Evolutionary conservation across 805 yeast genomes (phyloP).

Genomic region (Pichia manshurica): DNA sequence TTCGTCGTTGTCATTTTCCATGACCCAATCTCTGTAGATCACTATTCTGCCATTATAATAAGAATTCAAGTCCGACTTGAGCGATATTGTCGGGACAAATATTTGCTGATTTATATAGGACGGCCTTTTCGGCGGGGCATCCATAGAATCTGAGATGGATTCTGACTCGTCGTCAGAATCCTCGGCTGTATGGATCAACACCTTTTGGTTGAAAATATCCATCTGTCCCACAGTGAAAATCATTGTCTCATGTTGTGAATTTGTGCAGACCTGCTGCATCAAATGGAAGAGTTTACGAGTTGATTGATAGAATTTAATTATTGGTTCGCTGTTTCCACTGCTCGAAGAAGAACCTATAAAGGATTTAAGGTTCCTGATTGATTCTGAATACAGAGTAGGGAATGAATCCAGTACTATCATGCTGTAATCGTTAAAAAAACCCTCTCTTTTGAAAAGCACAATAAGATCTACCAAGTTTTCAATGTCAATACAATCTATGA

Average conservation of each 20-base stretch:
- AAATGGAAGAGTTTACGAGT: constrained; percentile 18
- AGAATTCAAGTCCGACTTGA: constrained; percentile 25
- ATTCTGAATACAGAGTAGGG: constrained; percentile 20
- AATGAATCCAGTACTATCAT: constrained; percentile 27
- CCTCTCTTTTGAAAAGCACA: constrained; percentile 16
- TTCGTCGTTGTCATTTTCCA: constrained; percentile 3
- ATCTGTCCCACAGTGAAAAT: constrained; percentile 28
- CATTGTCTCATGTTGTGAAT: constrained; percentile 10
- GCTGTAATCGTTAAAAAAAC: constrained; percentile 17
- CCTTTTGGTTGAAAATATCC: constrained; percentile 24
- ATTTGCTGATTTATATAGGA: constrained; percentile 24
- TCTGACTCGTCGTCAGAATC: background rate
- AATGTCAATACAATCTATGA: constrained; percentile 17
- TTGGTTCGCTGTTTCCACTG: constrained; percentile 15
- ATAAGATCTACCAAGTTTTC: constrained; percentile 21
- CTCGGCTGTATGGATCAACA: constrained; percentile 12
- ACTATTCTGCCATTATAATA: constrained; percentile 27
- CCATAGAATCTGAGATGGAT: background rate
- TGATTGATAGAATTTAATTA: constrained; percentile 17
- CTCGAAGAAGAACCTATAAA: background rate
- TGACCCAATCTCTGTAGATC: constrained; percentile 29
- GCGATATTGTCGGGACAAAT: constrained; percentile 28
- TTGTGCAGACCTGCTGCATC: constrained; percentile 1
- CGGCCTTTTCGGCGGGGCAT: background rate
- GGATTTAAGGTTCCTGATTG: constrained; percentile 9